Evolutionary conservation across 148 eudicot genomes (phyloP).

Genomic region (Euryodendron excelsum): DNA sequence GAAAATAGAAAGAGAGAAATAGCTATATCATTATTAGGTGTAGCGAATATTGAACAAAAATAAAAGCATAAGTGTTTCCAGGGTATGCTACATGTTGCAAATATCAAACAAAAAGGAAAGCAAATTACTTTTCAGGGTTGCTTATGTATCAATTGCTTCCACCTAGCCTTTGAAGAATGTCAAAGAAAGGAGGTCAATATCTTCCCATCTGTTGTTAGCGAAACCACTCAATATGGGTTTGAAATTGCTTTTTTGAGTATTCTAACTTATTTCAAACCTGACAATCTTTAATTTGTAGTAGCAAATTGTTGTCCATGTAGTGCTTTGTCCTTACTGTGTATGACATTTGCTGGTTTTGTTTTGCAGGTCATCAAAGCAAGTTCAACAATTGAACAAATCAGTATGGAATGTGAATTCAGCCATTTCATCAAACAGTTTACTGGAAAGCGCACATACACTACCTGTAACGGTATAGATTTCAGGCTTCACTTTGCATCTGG

Average conservation of each 20-base stretch:
- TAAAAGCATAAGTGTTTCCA: not conserved
- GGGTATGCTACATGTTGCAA: too few relatives aligned
- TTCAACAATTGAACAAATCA: constrained; percentile 74
- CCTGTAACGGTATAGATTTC: constrained; percentile 49
- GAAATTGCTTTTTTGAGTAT: not conserved
- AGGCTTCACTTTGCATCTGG: not conserved
- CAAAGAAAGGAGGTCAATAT: not conserved
- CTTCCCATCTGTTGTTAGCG: not conserved
- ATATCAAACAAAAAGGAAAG: not conserved
- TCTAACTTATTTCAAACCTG: not conserved
- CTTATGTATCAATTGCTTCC: not conserved
- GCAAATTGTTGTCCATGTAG: not conserved
- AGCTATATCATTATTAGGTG: too few relatives aligned
- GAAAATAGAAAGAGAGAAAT: too few relatives aligned
- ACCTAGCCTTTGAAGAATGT: not conserved
- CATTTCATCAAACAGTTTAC: constrained; percentile 73
- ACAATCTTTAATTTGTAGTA: not conserved
- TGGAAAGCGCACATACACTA: constrained; percentile 67
- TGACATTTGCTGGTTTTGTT: constrained; percentile 16
- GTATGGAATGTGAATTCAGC: constrained; percentile 83
- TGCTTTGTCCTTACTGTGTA: constrained; percentile 2
- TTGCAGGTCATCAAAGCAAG: constrained; percentile 82
- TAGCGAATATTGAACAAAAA: not conserved
- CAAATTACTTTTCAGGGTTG: not conserved
- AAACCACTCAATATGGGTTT: not conserved